phyloP scores from a whole-genome alignment of 1,139 yeast genomes.

The Nadsonia commutata region DNA sequence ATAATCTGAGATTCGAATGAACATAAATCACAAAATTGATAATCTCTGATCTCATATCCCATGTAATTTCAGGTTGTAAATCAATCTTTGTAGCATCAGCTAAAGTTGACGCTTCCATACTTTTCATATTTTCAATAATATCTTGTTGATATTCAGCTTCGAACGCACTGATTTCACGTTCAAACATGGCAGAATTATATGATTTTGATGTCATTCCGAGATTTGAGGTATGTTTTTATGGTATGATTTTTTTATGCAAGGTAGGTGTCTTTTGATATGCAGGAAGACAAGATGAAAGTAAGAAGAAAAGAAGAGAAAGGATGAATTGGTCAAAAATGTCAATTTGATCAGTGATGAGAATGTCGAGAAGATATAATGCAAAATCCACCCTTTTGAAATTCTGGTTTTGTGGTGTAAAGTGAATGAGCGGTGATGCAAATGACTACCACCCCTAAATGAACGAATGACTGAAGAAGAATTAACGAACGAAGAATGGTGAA shows the following conservation, averaged over 20 bases:
- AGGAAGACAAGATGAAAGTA: too few relatives aligned
- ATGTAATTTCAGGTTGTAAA: slow-evolving; percentile 81
- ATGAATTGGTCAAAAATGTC: too few relatives aligned
- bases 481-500: neutral
- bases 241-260: too few relatives aligned
- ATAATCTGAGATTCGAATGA: slow-evolving; percentile 63
- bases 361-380: too few relatives aligned
- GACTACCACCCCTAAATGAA: too few relatives aligned
- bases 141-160: neutral
- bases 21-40: slow-evolving; percentile 72
- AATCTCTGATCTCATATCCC: slow-evolving; percentile 87
- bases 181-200: neutral
- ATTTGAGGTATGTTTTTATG: neutral
- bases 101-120: slow-evolving; percentile 18
- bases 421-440: too few relatives aligned
- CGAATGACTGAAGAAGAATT: neutral
- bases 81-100: slow-evolving; percentile 52
- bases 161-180: neutral
- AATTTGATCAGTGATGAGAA: too few relatives aligned
- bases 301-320: too few relatives aligned
- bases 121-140: slow-evolving; percentile 11
- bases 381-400: too few relatives aligned
- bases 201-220: neutral
- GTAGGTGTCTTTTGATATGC: too few relatives aligned
- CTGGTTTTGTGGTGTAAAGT: too few relatives aligned